phyloP scores from a whole-genome alignment of 441 rosid genomes.

The Lepidium campestre region DNA sequence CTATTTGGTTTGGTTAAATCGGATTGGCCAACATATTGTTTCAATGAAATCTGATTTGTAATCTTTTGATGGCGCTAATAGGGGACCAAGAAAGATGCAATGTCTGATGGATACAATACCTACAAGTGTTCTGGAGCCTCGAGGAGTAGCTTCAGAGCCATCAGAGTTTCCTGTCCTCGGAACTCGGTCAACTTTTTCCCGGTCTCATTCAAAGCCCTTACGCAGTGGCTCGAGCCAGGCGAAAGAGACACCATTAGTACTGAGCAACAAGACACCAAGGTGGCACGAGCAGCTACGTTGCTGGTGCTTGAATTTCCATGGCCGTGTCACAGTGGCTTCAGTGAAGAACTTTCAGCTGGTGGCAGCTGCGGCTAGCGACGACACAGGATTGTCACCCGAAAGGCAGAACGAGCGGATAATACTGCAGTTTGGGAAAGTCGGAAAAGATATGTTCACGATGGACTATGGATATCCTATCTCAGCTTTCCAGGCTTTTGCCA shows the following conservation, averaged over 20 bases:
- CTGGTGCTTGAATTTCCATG: conserved; percentile 75
- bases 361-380: conserved; percentile 27
- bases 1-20: neutral
- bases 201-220: conserved; percentile 33
- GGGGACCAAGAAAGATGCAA: conserved; percentile 73
- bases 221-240: conserved; percentile 31
- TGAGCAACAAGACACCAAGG: conserved; percentile 63
- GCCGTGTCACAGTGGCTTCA: conserved; percentile 67
- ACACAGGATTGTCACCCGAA: conserved; percentile 29
- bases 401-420: conserved; percentile 40
- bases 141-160: conserved; percentile 44
- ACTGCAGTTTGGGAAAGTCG: conserved; percentile 73
- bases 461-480: conserved; percentile 71
- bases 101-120: conserved; percentile 57
- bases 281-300: conserved; percentile 78
- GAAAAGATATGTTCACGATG: conserved; percentile 69
- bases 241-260: conserved; percentile 37
- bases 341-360: conserved; percentile 54
- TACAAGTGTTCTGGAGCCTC: conserved; percentile 36
- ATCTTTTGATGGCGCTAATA: conserved; percentile 17
- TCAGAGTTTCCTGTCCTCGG: conserved; percentile 35
- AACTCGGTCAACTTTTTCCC: conserved; percentile 32
- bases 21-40: neutral
- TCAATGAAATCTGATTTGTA: neutral
- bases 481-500: conserved; percentile 66